Conservation (phyloP, 2,329 filamentous ascomycete genomes). For the Fusarium compactum region DNA sequence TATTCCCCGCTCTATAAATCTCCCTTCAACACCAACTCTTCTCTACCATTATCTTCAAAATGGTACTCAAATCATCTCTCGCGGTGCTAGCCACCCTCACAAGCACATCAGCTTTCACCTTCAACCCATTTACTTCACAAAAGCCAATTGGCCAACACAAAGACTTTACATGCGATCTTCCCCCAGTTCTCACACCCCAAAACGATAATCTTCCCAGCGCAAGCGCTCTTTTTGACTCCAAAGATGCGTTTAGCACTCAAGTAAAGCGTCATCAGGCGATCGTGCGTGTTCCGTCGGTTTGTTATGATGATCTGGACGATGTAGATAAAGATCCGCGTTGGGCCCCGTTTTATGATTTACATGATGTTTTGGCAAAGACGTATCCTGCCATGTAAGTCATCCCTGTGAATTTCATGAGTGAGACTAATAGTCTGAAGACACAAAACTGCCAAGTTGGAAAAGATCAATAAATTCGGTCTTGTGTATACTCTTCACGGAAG, state of each 20-base stretch:
- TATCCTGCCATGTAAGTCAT: constrained; percentile 63
- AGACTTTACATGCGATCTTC: constrained; percentile 51
- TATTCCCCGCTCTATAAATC: constrained; percentile 19
- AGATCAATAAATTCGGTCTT: constrained; percentile 72
- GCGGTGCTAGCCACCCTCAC: constrained; percentile 35
- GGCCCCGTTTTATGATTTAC: constrained; percentile 65
- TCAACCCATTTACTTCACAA: constrained; percentile 32
- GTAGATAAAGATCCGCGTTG: constrained; percentile 67
- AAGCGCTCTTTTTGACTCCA: constrained; percentile 49
- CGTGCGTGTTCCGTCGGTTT: constrained; percentile 66
- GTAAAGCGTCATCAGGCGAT: constrained; percentile 65
- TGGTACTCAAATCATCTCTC: constrained; percentile 35
- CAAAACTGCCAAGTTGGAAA: constrained; percentile 60
- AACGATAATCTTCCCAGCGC: constrained; percentile 52
- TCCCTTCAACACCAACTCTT: not conserved
- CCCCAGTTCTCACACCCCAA: constrained; percentile 50
- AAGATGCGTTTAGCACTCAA: constrained; percentile 54
- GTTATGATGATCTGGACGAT: constrained; percentile 67
- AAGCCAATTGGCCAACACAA: constrained; percentile 30
- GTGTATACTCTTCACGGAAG: constrained; percentile 70
- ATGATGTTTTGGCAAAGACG: constrained; percentile 59
- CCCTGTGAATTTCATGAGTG: not conserved
- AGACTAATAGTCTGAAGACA: constrained; percentile 49
- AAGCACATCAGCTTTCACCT: constrained; percentile 25
- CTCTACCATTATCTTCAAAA: constrained; percentile 3